phyloP scores from a whole-genome alignment of 2,329 filamentous ascomycete genomes.

The Pseudogymnoascus sp. region DNA sequence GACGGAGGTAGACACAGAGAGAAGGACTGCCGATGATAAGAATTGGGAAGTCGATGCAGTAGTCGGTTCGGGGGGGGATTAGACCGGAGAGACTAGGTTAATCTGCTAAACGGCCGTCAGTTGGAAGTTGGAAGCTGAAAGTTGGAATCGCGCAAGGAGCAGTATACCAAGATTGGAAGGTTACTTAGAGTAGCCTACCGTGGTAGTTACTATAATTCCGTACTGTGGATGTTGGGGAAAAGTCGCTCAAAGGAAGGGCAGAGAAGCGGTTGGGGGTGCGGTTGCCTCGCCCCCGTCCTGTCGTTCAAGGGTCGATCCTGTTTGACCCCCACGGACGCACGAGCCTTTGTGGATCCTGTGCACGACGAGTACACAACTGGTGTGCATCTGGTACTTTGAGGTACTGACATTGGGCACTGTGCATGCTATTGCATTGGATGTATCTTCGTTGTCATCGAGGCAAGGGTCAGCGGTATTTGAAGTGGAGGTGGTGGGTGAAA shows the following conservation, averaged over 20 bases:
- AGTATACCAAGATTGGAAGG: neutral
- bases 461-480: neutral
- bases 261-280: neutral
- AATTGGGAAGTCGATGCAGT: neutral
- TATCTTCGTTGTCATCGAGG: neutral
- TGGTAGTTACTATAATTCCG: neutral
- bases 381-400: neutral
- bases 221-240: neutral
- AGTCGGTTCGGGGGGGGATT: neutral
- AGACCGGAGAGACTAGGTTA: neutral
- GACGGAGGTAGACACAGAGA: neutral
- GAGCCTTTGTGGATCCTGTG: conserved; percentile 3
- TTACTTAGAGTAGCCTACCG: neutral
- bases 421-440: neutral
- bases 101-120: neutral
- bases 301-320: conserved; percentile 4
- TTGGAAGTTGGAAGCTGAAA: neutral
- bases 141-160: neutral
- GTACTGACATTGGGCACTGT: neutral
- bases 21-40: neutral
- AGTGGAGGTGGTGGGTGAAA: neutral
- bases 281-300: neutral
- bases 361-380: neutral
- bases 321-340: conserved; percentile 4
- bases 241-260: neutral